Base-by-base conservation (phyloP, 805 yeast genomes). In the Ogataea paradorogensis region DNA sequence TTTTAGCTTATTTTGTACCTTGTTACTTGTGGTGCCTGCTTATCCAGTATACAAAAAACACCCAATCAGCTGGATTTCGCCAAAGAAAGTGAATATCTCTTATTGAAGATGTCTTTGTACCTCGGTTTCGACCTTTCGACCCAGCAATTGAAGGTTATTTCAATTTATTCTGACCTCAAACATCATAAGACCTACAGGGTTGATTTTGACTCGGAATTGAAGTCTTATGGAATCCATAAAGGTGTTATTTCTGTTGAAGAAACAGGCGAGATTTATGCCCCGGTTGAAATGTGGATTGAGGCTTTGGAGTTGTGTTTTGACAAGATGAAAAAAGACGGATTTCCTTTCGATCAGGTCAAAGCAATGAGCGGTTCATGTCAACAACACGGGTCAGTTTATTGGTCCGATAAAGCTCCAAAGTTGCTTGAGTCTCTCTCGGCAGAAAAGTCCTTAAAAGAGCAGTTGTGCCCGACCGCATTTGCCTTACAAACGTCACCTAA, bases 271-370 rank as follows among this genome's bases (percentile, higher is more conserved):
- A 79, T 88, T 16, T 71, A 74, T 33, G 82, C 93, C 7, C 95
- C 96, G 0, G 93, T 89, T 10, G 74, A 70, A n/a, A 82, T 88
- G 88, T 90, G 95, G 95, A 66, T 89, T 28, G 95, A 84, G 46
- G 86, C 96, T 0, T 51, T 89, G 23, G 91, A 90, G 54, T 56
- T 75, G 40, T 63, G 85, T 4, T 72, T 89, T 42, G 61, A 51
- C 9, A 63, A 66, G 56, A 73, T 82, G 79, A 58, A 66, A 46
- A 33, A 53, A 1, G 74, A 73, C 23, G 52, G 59, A 1, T 78
- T 86, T 51, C 84, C 82, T 7, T 77, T 89, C 50, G 51, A 61
- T 2, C 54, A 62, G 27, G 89, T 89, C 11, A 68, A 52, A 28
- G 88, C 84, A 1, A 73, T 89, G 35, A 74, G 84, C 30, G 96